Conservation (phyloP, 148 eudicot species). For the Silene latifolia region DNA sequence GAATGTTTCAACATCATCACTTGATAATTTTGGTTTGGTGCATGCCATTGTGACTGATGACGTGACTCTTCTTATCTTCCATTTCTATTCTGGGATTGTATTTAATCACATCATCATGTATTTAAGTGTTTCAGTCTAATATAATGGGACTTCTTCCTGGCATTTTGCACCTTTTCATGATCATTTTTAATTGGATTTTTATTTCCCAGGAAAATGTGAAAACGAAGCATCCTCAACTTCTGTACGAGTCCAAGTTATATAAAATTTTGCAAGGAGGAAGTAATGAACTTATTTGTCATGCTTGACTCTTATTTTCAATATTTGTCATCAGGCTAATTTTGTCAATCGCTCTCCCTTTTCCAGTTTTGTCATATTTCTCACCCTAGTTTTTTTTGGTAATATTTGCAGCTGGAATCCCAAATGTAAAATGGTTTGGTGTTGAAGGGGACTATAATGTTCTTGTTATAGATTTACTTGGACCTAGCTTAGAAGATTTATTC, state of each 20-base stretch:
- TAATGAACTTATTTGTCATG: slow-evolving; percentile 34
- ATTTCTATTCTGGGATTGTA: neutral
- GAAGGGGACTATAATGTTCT: slow-evolving; percentile 97
- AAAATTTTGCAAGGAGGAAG: slow-evolving; percentile 90
- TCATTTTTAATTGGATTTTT: neutral
- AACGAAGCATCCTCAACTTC: slow-evolving; percentile 84
- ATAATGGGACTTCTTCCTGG: neutral
- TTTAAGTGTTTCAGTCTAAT: neutral
- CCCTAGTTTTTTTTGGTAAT: neutral
- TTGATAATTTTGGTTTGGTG: too few relatives aligned
- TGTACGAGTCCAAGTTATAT: slow-evolving; percentile 82
- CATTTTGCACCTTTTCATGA: slow-evolving; percentile 2
- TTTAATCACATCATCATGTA: neutral
- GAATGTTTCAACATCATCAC: neutral
- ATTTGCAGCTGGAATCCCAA: slow-evolving; percentile 86
- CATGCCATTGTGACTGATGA: too few relatives aligned
- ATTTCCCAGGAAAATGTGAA: slow-evolving; percentile 64
- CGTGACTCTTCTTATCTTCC: neutral
- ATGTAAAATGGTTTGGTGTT: slow-evolving; percentile 89
- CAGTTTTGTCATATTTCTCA: slow-evolving; percentile 9
- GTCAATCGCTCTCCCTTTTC: slow-evolving; percentile 10
- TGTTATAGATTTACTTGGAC: slow-evolving; percentile 92
- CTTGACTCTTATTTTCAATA: neutral
- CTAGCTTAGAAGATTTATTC: slow-evolving; percentile 94
- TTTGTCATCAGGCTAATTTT: slow-evolving; percentile 1